Conservation (phyloP, 179 eudicot genomes). For the Heliamphora ciliata region DNA sequence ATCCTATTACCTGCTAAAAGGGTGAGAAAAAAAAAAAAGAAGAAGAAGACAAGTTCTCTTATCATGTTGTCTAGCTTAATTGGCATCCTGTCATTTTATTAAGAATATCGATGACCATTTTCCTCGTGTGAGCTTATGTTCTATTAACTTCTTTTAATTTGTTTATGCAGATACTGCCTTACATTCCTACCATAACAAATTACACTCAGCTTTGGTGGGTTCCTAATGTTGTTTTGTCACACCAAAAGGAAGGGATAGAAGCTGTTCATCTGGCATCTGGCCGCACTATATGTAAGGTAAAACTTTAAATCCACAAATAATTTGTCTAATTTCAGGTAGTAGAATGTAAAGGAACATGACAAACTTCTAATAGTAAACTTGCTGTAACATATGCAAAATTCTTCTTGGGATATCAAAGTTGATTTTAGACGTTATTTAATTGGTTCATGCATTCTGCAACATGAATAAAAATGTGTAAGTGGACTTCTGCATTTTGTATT, state of each 20-base stretch:
- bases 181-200: constrained; percentile 91
- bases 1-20: not conserved
- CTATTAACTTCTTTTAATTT: not conserved
- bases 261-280: constrained; percentile 96
- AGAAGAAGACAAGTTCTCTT: not conserved
- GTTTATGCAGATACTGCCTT: constrained; percentile 52
- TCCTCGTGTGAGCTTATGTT: not conserved
- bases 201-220: constrained; percentile 98
- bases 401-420: not conserved
- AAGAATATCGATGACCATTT: not conserved
- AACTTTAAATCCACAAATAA: constrained; percentile 6
- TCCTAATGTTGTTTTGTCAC: constrained; percentile 95
- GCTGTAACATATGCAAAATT: not conserved
- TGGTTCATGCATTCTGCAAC: not conserved
- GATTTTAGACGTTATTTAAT: not conserved
- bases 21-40: not conserved
- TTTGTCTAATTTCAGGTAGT: not conserved
- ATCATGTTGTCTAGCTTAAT: not conserved
- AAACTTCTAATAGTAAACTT: not conserved
- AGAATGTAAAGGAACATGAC: constrained; percentile 1
- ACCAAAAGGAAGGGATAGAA: constrained; percentile 97
- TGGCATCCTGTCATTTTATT: constrained; percentile 2
- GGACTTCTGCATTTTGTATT: no score
- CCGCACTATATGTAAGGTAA: constrained; percentile 92
- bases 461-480: no score